A percentile compares a stretch with the other conserved stretches of the same genome.
Evolutionary conservation across 1,284 basidiomycete species (phyloP).

Genomic region (Ceratobasidium theobromae): DNA sequence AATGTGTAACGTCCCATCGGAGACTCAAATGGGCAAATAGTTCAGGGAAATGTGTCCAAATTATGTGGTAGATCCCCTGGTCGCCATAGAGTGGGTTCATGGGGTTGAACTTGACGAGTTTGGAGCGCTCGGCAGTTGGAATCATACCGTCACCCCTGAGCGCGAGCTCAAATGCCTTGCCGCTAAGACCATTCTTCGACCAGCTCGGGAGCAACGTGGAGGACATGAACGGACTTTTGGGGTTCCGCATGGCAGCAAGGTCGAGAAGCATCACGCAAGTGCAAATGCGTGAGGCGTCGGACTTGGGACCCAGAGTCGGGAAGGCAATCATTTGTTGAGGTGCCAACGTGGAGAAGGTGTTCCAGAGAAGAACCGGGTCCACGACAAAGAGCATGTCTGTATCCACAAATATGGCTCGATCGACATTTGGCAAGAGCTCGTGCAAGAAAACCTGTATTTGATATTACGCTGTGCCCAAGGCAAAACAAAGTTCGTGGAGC

Average conservation of each 20-base stretch:
- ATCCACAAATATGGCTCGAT: conserved; percentile 32
- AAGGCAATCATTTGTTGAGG: conserved; percentile 29
- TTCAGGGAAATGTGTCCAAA: conserved; percentile 32
- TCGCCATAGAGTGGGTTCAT: conserved; percentile 28
- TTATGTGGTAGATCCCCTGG: conserved; percentile 32
- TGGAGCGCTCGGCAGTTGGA: background rate
- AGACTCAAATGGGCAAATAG: conserved; percentile 30
- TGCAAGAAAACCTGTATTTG: conserved; percentile 26
- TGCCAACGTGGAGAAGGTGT: conserved; percentile 23
- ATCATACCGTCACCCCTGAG: conserved; percentile 8
- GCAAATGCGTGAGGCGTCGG: conserved; percentile 28
- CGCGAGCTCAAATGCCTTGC: conserved; percentile 10
- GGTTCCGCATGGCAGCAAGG: conserved; percentile 29
- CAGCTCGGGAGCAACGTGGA: conserved; percentile 13
- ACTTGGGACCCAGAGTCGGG: conserved; percentile 30
- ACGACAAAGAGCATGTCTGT: conserved; percentile 32
- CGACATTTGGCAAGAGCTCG: conserved; percentile 27
- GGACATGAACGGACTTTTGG: conserved; percentile 20
- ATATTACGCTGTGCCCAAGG: background rate
- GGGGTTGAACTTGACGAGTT: conserved; percentile 29
- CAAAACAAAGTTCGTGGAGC: background rate
- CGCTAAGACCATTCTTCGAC: conserved; percentile 2
- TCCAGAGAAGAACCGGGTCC: conserved; percentile 33
- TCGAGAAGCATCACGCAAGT: conserved; percentile 30
- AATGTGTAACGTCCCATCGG: conserved; percentile 32